Percentiles rank a stretch among this genome's conserved stretches.
Conservation (phyloP, 2,329 filamentous ascomycete species). For the Hypoxylon sp. region DNA sequence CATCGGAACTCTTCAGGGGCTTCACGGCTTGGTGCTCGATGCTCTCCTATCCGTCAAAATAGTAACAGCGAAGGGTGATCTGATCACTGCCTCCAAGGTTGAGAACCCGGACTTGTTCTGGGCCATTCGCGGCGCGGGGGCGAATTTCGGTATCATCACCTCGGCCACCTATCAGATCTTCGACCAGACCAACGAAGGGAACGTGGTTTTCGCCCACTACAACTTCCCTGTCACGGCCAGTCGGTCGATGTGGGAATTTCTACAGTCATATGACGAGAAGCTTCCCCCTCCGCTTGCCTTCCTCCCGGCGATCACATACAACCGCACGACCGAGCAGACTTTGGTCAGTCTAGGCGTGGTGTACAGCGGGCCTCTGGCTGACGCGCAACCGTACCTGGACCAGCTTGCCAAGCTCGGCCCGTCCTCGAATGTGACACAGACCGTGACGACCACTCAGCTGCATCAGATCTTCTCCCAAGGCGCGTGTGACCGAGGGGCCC, state of each 20-base stretch:
- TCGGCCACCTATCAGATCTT: constrained; percentile 6
- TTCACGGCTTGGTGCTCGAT: constrained; percentile 4
- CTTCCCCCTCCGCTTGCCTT: neutral
- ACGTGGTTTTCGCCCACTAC: neutral
- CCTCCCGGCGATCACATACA: neutral
- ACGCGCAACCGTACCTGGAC: constrained; percentile 5
- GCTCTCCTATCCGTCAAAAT: constrained; percentile 1
- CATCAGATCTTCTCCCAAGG: neutral
- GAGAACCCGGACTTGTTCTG: constrained; percentile 19
- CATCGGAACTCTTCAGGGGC: constrained; percentile 7
- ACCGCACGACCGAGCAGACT: neutral
- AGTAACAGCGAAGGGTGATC: constrained; percentile 2
- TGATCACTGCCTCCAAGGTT: constrained; percentile 1
- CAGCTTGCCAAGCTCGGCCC: neutral
- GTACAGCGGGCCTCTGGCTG: neutral
- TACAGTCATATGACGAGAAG: constrained; percentile 3
- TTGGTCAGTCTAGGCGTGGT: neutral
- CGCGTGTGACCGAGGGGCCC: neutral
- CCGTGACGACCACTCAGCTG: neutral
- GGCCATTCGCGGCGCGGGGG: constrained; percentile 22
- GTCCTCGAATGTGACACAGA: neutral
- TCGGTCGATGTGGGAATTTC: neutral
- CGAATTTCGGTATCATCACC: constrained; percentile 22
- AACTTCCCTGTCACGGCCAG: neutral
- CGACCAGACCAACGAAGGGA: neutral